These are phyloP conservation scores for Rhynchospora breviuscula DNA, from an alignment of 176 grass and related monocot species.

Conservation along the genomic window DNA sequence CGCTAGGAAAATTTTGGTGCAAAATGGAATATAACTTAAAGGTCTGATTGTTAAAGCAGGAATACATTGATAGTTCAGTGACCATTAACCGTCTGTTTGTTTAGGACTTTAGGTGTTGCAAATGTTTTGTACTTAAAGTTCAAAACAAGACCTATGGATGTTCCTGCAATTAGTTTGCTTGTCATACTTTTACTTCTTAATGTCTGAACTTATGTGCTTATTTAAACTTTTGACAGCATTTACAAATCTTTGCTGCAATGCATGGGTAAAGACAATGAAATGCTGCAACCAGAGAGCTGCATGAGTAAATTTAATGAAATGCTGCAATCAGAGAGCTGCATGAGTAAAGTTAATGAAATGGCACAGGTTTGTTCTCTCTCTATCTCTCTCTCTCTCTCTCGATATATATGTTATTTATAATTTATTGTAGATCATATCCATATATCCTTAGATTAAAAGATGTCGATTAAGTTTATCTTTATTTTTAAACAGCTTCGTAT, in stretches of 20 bases:
- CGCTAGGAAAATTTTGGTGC: not conserved
- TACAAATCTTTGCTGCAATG: slow-evolving; percentile 39
- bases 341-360: slow-evolving; percentile 84
- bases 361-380: slow-evolving; percentile 54
- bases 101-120: not conserved
- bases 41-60: not conserved
- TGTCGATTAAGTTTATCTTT: slow-evolving; percentile 26
- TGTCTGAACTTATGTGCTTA: slow-evolving; percentile 30
- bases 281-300: slow-evolving; percentile 47
- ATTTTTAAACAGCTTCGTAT: slow-evolving; percentile 58
- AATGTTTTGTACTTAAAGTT: not conserved
- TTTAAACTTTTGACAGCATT: slow-evolving; percentile 47
- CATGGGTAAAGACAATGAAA: not conserved
- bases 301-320: slow-evolving; percentile 9
- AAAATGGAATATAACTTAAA: not conserved
- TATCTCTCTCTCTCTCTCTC: not conserved
- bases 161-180: not conserved
- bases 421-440: slow-evolving; percentile 3
- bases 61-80: not conserved
- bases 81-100: not conserved
- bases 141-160: not conserved
- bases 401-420: not conserved
- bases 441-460: slow-evolving; percentile 6
- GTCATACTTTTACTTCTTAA: slow-evolving; percentile 7
- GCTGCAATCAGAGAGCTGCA: slow-evolving; percentile 31